phyloP scores from a whole-genome alignment of 2,329 filamentous ascomycete genomes.

The Pyricularia grisea region DNA sequence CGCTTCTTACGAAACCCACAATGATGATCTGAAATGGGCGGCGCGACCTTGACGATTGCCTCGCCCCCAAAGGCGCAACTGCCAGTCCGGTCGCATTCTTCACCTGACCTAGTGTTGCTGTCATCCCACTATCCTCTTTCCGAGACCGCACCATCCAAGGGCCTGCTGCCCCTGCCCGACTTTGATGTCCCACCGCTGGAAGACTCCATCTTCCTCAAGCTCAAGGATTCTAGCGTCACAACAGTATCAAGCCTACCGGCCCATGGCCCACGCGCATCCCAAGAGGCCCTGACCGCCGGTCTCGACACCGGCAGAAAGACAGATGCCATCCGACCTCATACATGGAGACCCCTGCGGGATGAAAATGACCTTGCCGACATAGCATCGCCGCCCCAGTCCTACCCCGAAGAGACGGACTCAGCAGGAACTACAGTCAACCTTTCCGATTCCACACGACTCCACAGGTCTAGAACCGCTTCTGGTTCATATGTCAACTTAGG shows the following conservation, averaged over 20 bases:
- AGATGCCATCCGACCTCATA: conserved; percentile 36
- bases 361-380: conserved; percentile 24
- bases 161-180: conserved; percentile 25
- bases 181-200: conserved; percentile 47
- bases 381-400: not conserved
- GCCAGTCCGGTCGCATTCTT: conserved; percentile 24
- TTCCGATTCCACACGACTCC: not conserved
- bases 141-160: conserved; percentile 15
- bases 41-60: conserved; percentile 28
- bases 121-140: not conserved
- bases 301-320: conserved; percentile 28
- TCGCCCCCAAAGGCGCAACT: conserved; percentile 28
- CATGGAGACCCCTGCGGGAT: conserved; percentile 42
- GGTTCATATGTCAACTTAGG: conserved; percentile 39
- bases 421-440: not conserved
- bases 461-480: not conserved
- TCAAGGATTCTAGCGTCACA: conserved; percentile 11
- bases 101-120: conserved; percentile 17
- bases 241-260: conserved; percentile 8
- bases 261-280: not conserved
- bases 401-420: not conserved
- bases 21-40: conserved; percentile 31
- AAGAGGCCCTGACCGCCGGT: conserved; percentile 10
- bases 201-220: conserved; percentile 32
- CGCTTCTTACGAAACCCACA: not conserved